Evolutionary conservation across 2,329 filamentous ascomycete species (phyloP), one percentile per base, ranked within the genome.

Genomic region (Neopestalotiopsis sp.): DNA sequence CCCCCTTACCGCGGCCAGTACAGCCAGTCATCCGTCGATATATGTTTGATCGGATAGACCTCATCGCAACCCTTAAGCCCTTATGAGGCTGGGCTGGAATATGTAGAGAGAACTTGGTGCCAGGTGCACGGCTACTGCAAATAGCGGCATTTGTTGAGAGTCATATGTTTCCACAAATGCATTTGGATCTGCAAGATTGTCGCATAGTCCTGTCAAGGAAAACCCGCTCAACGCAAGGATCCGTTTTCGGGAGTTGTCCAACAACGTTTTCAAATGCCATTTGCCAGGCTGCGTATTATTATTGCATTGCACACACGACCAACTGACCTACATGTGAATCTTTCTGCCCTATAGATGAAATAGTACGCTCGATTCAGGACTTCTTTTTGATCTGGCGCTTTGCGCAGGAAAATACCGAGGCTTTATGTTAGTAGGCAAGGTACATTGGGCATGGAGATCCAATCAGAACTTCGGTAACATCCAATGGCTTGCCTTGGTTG

Each of bases 171-270:
- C n/a, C 45, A 52, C n/a, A 52, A 24, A 52, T n/a, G 45, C 45
- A 52, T 52, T 52, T 52, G 45, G 45, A 52, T 52, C 45, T 52
- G 45, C 45, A 52, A 52, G 45, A 52, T 52, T 52, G 45, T 52
- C 17, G 17, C 45, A 52, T 52, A n/a, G 17, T 10, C 17, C 45
- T 17, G 20, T n/a, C 45, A 9, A n/a, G 17, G 45, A 52, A 52
- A 20, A 52, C 45, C 45, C 45, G 17, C 45, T n/a, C 45, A n/a
- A 9, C 45, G 20, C 45, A 52, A 20, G 45, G 20, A n/a, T 24
- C 45, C 45, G n/a, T 7, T 28, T 52, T 52, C n/a, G 45, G 6
- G 45, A 52, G 14, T 52, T 52, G 45, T 17, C 17, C 45, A 52
- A 9, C 34, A 38, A 38, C 34, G 6, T 38, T 38, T 10, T 10